Base-by-base conservation (phyloP, 306 rosid species). In the Vachellia pachyceras region DNA sequence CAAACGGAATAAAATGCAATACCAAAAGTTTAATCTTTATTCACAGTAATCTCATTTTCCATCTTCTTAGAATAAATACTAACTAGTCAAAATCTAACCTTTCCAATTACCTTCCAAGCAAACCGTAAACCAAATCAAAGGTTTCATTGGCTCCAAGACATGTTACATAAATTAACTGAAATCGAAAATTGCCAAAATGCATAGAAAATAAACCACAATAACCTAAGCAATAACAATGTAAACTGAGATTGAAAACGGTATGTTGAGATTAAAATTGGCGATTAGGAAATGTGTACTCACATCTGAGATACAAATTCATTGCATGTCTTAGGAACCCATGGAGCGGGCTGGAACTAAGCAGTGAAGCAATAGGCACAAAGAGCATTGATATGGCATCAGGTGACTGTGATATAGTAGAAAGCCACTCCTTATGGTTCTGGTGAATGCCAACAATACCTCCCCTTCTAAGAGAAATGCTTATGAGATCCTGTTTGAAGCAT, bases 251-350 rank as follows among this genome's bases (percentile, higher is more conserved):
- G 36, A 29, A 37, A n/a, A 46, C 1, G 8, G 20, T 80, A 47
- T 52, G 4, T 11, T 12, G 65, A 72, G 52, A 37, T 23, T 46
- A 13, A 37, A 58, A 67, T 20, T 8, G 12, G 50, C 72, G 18
- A 39, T 23, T 41, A 17, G 36, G 54, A 82, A 23, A 60, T 49
- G 82, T 22, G 66, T 7, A 74, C 92, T 82, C 80, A 90, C 92
- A 88, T 90, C 88, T 85, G 77, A 90, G 86, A 72, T 90, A 91
- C 75, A 87, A 88, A 46, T 88, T 88, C 47, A 90, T 83, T 0
- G 97, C 97, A 75, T 88, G 92, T 71, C 54, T 81, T 37, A 89
- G 85, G 82, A 84, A 91, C 61, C 95, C 92, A 79, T 25, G 60
- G 78, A 90, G 92, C 52, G 55, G 78, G 61, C 79, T 77, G 15